Evolutionary conservation across 768 basidiomycete species (phyloP), one percentile per base, ranked within the genome.

Genomic region (Solioccasus polychromus): DNA sequence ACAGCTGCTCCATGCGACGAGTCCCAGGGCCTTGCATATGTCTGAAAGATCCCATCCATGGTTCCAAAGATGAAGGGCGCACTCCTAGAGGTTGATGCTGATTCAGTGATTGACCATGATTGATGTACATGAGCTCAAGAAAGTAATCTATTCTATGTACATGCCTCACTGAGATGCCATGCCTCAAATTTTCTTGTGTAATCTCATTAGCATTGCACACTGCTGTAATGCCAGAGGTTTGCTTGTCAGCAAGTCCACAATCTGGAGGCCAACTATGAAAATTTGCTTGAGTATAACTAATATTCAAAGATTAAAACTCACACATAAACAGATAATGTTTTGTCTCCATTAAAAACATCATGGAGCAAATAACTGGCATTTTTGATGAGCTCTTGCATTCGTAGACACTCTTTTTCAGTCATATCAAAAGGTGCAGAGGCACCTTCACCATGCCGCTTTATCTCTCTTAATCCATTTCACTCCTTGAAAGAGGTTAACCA

Each of bases 311-410:
- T 11, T 30, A 35, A 28, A 46, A 49, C 58, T 3, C 42, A 70
- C 57, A 30, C 66, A 61, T 62, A 70, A 45, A 70, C 71, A 2
- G 69, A 50, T 0, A 64, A 57, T 0, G 64, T 65, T 42, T 71
- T 62, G 47, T 73, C 69, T 48, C 62, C 58, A 47, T 72, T 73
- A 31, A 65, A 73, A 15, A 68, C 15, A 44, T 73, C 65, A 15
- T 45, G 36, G 5, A 48, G 40, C 30, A 44, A 15, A 45, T 68
- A 71, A 0, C 57, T 54, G 45, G 41, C n/a, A 11, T 63, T 50
- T 30, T 52, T 39, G 8, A 70, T 64, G 1, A 71, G 29, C 18
- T 59, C 54, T 28, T 59, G 52, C 2, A 74, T 26, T 0, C 52
- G 44, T 5, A 52, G 25, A 2, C 50, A 31, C 48, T 72, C 68